Percentiles rank a stretch among this genome's conserved stretches.
Evolutionary conservation across 2,329 filamentous ascomycete species (phyloP).

Genomic region (Periconia digitata): DNA sequence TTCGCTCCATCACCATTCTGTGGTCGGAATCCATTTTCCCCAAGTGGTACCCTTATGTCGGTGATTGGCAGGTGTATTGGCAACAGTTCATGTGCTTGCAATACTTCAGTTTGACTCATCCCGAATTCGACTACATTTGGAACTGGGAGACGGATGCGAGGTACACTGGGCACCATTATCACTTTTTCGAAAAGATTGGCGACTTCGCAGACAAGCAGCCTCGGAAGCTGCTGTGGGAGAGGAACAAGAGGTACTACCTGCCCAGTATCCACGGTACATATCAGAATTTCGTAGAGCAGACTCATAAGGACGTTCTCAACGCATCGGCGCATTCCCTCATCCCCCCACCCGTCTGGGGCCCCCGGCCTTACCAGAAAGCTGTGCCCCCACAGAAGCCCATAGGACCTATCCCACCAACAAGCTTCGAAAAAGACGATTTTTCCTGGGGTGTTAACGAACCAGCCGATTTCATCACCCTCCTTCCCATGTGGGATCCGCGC

Average conservation of each 20-base stretch:
- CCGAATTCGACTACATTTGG: constrained; percentile 78
- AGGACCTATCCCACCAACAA: constrained; percentile 72
- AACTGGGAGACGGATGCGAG: constrained; percentile 86
- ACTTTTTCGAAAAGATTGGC: constrained; percentile 68
- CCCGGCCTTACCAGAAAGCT: constrained; percentile 62
- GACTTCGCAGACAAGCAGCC: constrained; percentile 58
- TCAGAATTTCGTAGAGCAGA: constrained; percentile 47
- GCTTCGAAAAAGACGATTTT: constrained; percentile 77
- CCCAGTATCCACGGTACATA: constrained; percentile 56
- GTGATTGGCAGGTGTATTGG: constrained; percentile 54
- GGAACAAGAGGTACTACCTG: constrained; percentile 59
- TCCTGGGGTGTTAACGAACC: constrained; percentile 87
- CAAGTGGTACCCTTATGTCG: constrained; percentile 53
- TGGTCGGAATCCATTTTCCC: constrained; percentile 65
- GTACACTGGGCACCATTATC: constrained; percentile 79
- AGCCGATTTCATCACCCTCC: constrained; percentile 88
- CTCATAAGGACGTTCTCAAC: constrained; percentile 45
- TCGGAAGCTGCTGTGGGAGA: constrained; percentile 61
- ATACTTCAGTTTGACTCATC: constrained; percentile 73
- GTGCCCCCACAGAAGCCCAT: constrained; percentile 70
- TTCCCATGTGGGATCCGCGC: constrained; percentile 87
- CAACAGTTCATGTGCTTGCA: constrained; percentile 72
- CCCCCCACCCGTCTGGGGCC: constrained; percentile 78
- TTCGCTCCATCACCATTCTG: constrained; percentile 69
- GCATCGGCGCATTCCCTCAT: constrained; percentile 41